Evolutionary conservation across 2,329 filamentous ascomycete genomes (phyloP).

Genomic region (Drechslera avenae): DNA sequence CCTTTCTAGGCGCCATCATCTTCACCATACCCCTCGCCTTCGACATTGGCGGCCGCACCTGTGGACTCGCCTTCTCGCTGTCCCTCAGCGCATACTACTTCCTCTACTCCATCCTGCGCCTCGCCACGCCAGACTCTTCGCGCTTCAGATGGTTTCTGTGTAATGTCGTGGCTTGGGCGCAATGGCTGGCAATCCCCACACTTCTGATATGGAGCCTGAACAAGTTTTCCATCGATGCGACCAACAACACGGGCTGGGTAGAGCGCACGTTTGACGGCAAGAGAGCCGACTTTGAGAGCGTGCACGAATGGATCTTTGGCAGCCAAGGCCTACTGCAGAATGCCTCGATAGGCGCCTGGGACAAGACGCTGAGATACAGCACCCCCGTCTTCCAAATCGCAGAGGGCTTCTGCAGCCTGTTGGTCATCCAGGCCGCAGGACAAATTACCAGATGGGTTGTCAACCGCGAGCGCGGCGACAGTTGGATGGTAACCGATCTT

Average conservation of each 20-base stretch:
- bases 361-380: slow-evolving; percentile 84
- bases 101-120: slow-evolving; percentile 77
- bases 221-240: slow-evolving; percentile 91
- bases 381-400: slow-evolving; percentile 92
- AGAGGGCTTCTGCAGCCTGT: slow-evolving; percentile 93
- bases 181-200: slow-evolving; percentile 84
- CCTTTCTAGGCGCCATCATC: slow-evolving; percentile 90
- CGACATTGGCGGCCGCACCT: slow-evolving; percentile 94
- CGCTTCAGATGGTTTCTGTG: slow-evolving; percentile 74
- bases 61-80: slow-evolving; percentile 91
- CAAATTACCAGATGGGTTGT: slow-evolving; percentile 95
- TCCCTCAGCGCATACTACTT: slow-evolving; percentile 90
- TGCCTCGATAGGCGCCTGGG: slow-evolving; percentile 83
- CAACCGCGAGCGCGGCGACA: slow-evolving; percentile 90
- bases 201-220: slow-evolving; percentile 95
- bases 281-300: slow-evolving; percentile 65
- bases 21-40: slow-evolving; percentile 96
- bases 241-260: slow-evolving; percentile 73
- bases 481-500: slow-evolving; percentile 84
- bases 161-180: slow-evolving; percentile 71
- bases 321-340: slow-evolving; percentile 80
- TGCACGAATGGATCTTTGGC: slow-evolving; percentile 88
- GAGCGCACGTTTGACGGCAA: slow-evolving; percentile 75
- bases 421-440: slow-evolving; percentile 93
- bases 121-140: slow-evolving; percentile 79